These are phyloP conservation scores for Paraglomus occultum DNA, from an alignment of 192 early-diverging fungal genomes.

Conservation along the genomic window DNA sequence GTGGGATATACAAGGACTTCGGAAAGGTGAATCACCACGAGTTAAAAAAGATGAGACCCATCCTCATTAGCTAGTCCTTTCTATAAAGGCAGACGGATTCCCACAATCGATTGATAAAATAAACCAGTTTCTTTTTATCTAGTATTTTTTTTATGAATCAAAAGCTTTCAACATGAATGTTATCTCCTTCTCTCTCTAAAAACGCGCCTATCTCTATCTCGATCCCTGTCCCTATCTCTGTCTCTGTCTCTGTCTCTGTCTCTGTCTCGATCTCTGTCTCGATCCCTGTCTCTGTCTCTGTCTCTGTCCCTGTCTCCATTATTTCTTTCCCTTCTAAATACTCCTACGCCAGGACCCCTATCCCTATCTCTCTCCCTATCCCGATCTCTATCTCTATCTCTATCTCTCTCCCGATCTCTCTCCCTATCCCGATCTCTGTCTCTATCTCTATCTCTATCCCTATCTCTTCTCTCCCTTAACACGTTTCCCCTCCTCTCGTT, in stretches of 20 bases:
- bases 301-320: conserved; percentile 1
- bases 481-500: conserved; percentile 16
- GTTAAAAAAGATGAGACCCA: neutral
- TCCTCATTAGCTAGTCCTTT: neutral
- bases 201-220: neutral
- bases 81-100: neutral
- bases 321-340: too few species aligned
- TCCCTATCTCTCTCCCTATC: conserved; percentile 10
- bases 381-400: conserved; percentile 7
- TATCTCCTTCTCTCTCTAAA: conserved; percentile 29
- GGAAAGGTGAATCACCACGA: neutral
- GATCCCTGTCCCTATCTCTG: conserved; percentile 10
- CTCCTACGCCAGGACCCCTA: neutral
- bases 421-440: conserved; percentile 6
- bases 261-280: conserved; percentile 2
- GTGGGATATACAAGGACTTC: neutral
- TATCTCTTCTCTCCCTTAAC: neutral
- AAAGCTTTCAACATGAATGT: too few species aligned
- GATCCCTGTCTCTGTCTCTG: conserved; percentile 19
- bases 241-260: neutral
- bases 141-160: too few species aligned
- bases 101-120: neutral
- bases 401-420: conserved; percentile 22
- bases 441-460: conserved; percentile 20
- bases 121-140: neutral